Evolutionary conservation across 192 early-diverging fungal genomes (phyloP).

Genomic region (Physocladia obscura): DNA sequence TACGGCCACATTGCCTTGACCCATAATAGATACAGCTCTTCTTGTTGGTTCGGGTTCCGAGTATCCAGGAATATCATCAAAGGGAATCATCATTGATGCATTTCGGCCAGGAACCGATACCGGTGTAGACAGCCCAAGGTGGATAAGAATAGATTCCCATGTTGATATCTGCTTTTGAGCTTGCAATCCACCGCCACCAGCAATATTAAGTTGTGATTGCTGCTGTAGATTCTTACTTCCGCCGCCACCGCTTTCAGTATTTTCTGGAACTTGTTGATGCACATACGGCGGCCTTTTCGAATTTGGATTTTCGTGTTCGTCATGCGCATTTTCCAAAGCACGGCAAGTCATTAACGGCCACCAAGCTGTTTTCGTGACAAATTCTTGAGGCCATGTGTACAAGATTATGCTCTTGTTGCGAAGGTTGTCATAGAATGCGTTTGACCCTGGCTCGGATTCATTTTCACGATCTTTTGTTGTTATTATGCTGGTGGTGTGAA

Average conservation of each 20-base stretch:
- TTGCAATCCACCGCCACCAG: not conserved
- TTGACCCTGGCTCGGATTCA: not conserved
- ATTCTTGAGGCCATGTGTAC: slow-evolving; percentile 43
- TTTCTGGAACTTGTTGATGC: too few relatives aligned
- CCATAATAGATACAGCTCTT: too few relatives aligned
- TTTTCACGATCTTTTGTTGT: not conserved
- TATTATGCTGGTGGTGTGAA: not conserved
- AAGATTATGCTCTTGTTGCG: slow-evolving; percentile 23
- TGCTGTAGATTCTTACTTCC: not conserved
- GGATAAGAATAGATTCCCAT: not conserved
- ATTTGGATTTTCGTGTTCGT: not conserved
- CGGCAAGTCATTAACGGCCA: slow-evolving; percentile 29
- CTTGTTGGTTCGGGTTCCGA: too few relatives aligned
- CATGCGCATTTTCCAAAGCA: slow-evolving; percentile 14
- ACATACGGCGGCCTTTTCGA: not conserved
- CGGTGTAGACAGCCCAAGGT: too few relatives aligned
- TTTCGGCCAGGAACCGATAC: too few relatives aligned
- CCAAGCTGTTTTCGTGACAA: slow-evolving; percentile 34
- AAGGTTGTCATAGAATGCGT: not conserved
- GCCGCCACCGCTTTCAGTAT: too few relatives aligned
- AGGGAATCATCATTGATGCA: too few relatives aligned
- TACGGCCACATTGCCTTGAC: too few relatives aligned
- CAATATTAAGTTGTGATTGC: not conserved
- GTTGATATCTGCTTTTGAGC: not conserved
- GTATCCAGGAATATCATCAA: too few relatives aligned